Evolutionary conservation across 2,329 filamentous ascomycete genomes (phyloP).

Genomic region (Acrocalymma vagum): DNA sequence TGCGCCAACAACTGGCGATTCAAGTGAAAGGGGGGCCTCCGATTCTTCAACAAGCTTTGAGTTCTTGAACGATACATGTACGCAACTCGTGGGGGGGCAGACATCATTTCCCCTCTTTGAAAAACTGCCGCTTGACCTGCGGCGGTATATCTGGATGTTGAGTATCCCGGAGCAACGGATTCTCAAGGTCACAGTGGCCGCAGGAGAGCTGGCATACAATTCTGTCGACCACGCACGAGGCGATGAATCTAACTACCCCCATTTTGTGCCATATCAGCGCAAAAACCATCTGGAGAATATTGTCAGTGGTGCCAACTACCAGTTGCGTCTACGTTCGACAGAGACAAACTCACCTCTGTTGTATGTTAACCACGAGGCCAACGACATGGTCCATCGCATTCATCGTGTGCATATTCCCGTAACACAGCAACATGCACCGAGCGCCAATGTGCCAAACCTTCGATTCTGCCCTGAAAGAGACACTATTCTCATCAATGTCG

Average conservation of each 20-base stretch:
- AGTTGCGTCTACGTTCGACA: slow-evolving; percentile 8
- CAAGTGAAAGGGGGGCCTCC: no score
- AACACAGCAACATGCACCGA: neutral
- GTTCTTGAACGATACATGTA: neutral
- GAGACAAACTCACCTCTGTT: slow-evolving; percentile 8
- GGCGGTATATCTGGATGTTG: neutral
- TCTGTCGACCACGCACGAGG: slow-evolving; percentile 1
- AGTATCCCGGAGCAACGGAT: neutral
- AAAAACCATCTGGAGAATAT: slow-evolving; percentile 13
- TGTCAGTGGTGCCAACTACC: slow-evolving; percentile 13
- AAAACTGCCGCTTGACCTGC: neutral
- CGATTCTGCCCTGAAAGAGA: slow-evolving; percentile 14
- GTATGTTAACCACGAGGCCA: slow-evolving; percentile 13
- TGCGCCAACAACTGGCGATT: no score
- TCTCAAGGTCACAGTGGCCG: neutral
- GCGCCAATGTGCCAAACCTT: slow-evolving; percentile 5
- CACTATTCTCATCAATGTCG: slow-evolving; percentile 9
- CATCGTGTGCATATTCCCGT: slow-evolving; percentile 12
- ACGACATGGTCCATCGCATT: slow-evolving; percentile 6
- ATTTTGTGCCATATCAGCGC: slow-evolving; percentile 4
- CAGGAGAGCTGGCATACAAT: neutral
- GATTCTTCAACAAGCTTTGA: slow-evolving; percentile 1
- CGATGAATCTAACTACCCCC: no score
- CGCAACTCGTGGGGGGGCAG: neutral
- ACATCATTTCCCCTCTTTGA: neutral